A percentile compares a stretch with the other conserved stretches of the same genome.
Evolutionary conservation across 148 eudicot genomes (phyloP).

Genomic region (Fagopyrum homotropicum): DNA sequence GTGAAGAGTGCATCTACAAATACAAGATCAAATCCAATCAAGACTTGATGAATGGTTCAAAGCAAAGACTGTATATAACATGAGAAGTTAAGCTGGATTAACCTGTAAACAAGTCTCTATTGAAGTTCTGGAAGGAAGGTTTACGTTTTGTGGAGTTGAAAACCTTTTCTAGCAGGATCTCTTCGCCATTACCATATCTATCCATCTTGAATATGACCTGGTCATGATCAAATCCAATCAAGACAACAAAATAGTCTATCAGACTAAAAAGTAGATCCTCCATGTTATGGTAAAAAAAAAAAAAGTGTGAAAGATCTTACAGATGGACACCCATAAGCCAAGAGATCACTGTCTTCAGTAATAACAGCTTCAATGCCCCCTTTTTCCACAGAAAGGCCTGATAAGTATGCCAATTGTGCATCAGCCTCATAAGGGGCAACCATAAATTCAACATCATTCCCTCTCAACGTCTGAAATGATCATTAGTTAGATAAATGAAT

Average conservation of each 20-base stretch:
- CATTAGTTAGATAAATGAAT: slow-evolving; percentile 7
- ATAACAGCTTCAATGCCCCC: slow-evolving; percentile 68
- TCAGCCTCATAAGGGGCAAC: slow-evolving; percentile 94
- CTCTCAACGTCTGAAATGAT: slow-evolving; percentile 42
- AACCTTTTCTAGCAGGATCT: slow-evolving; percentile 52
- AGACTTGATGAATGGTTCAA: too few species aligned
- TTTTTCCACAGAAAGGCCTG: slow-evolving; percentile 42
- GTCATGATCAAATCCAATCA: slow-evolving; percentile 3
- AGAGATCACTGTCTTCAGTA: slow-evolving; percentile 77
- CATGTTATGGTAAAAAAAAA: neutral
- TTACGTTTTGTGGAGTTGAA: slow-evolving; percentile 31
- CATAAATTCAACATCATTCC: slow-evolving; percentile 61
- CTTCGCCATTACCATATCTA: slow-evolving; percentile 64
- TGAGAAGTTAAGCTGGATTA: slow-evolving; percentile 1
- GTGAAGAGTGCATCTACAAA: neutral
- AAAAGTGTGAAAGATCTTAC: slow-evolving; percentile 39
- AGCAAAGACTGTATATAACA: neutral
- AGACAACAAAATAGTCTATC: neutral
- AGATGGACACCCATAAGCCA: slow-evolving; percentile 77
- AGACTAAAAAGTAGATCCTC: slow-evolving; percentile 8
- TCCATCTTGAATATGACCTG: slow-evolving; percentile 89
- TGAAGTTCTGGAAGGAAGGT: slow-evolving; percentile 61
- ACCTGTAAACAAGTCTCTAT: slow-evolving; percentile 55
- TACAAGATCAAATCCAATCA: too few species aligned
- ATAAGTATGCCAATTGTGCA: slow-evolving; percentile 79